Percentiles rank a stretch among this genome's conserved stretches.
phyloP scores from a whole-genome alignment of 2,329 filamentous ascomycete genomes.

The Pseudocercospora pini-densiflorae region DNA sequence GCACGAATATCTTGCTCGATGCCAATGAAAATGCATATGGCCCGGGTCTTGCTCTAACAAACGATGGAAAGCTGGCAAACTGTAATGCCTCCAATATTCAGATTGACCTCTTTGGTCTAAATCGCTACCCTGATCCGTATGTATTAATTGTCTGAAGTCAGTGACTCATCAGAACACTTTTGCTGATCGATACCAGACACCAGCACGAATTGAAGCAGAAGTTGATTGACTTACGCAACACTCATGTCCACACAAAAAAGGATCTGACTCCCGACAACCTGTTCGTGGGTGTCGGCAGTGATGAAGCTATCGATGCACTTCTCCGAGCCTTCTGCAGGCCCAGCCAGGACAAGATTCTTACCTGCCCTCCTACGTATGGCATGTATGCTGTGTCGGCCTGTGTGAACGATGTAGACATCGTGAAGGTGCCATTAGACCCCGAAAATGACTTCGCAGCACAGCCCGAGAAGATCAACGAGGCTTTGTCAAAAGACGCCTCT shows the following conservation, averaged over 20 bases:
- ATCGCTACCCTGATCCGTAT: slow-evolving; percentile 91
- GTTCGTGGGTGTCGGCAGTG: slow-evolving; percentile 93
- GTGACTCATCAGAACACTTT: slow-evolving; percentile 18
- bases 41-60: slow-evolving; percentile 68
- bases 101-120: slow-evolving; percentile 78
- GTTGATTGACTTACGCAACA: slow-evolving; percentile 86
- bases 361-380: slow-evolving; percentile 95
- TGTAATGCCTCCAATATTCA: slow-evolving; percentile 56
- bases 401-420: slow-evolving; percentile 86
- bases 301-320: slow-evolving; percentile 95
- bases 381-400: slow-evolving; percentile 97
- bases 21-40: slow-evolving; percentile 98
- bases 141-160: slow-evolving; percentile 20
- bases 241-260: slow-evolving; percentile 76
- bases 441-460: slow-evolving; percentile 76
- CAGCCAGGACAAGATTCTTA: slow-evolving; percentile 85
- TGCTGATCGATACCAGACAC: slow-evolving; percentile 59
- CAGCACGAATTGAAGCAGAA: slow-evolving; percentile 83
- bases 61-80: slow-evolving; percentile 54
- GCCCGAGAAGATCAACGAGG: slow-evolving; percentile 67
- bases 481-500: slow-evolving; percentile 64
- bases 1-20: slow-evolving; percentile 92
- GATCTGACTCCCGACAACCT: slow-evolving; percentile 78
- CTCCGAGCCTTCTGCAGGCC: slow-evolving; percentile 92
- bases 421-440: slow-evolving; percentile 80